These are phyloP conservation scores for Apiospora koreana DNA, from an alignment of 2,329 filamentous ascomycete species.

Conservation along the genomic window DNA sequence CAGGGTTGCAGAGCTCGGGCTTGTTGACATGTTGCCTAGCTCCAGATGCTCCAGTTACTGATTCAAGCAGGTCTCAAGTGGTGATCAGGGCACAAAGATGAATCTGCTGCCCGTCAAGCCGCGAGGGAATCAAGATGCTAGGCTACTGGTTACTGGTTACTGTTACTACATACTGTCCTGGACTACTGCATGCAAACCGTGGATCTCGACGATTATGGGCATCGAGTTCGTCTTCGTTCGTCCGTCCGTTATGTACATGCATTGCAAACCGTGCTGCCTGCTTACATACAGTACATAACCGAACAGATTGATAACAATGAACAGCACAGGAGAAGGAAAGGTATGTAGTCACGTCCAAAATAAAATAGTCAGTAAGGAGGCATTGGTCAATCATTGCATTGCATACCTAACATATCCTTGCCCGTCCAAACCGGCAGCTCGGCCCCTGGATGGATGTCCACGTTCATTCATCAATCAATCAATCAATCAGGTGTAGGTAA, in stretches of 20 bases:
- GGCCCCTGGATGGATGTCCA: not conserved
- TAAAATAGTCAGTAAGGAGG: not conserved
- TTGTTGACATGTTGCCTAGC: not conserved
- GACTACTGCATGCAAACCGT: not conserved
- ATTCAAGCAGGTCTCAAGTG: slow-evolving; percentile 11
- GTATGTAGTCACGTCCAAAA: not conserved
- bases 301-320: not conserved
- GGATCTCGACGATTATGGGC: not conserved
- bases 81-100: slow-evolving; percentile 10
- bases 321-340: not conserved
- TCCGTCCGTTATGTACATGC: not conserved
- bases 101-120: not conserved
- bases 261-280: too few relatives aligned
- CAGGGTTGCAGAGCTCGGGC: slow-evolving; percentile 12
- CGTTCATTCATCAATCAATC: too few relatives aligned
- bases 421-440: not conserved
- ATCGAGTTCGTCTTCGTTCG: too few relatives aligned
- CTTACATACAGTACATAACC: not conserved
- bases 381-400: not conserved
- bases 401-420: not conserved
- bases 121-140: not conserved
- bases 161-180: not conserved
- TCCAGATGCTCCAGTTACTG: slow-evolving; percentile 4
- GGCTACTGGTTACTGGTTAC: not conserved
- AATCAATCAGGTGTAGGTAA: too few relatives aligned